Evolutionary conservation across 306 rosid species (phyloP), one percentile per base, ranked within the genome.

Genomic region (Cucumis hystrix): DNA sequence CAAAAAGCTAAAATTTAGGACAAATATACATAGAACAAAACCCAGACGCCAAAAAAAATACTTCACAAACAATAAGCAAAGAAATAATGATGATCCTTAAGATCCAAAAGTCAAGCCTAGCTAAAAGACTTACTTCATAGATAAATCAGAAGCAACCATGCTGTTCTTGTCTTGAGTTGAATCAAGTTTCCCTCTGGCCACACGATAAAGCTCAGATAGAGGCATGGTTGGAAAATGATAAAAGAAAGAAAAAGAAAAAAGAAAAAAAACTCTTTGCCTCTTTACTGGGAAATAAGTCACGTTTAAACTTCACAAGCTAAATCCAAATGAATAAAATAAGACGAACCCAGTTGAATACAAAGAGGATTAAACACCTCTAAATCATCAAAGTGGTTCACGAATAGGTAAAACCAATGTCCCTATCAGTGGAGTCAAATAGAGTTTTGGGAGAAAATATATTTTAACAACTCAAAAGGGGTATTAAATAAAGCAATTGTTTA

Each of bases 161-260:
- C 14, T 65, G 84, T 77, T 80, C 49, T 23, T 84, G 55, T 92
- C 96, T 67, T 74, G 80, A 82, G 56, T 59, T 15, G 89, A 78
- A 74, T 86, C 92, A 79, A 87, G 83, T 72, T 86, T 88, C 67
- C 85, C 88, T 83, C 86, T 86, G 55, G 91, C 85, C 79, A 89
- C 67, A 71, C 91, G 90, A 82, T 86, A 90, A 41, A 92, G 86
- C 87, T 95, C 98, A 51, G 91, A 89, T 20, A 95, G 79, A 86
- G 99, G 97, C 99, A 95, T 92, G 80, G 71, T 37, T 80, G 81
- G 68, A 62, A 75, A 66, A 70, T n/a, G 59, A 33, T 4, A 33
- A 33, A 28, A 28, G 30, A 28, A 33, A 33, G 5, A 33, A 33
- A 80, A 82, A 64, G 5, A 33, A 33, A 33, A 33, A 80, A 82